Conservation (phyloP, 306 rosid genomes). For the Quercus ilex region DNA sequence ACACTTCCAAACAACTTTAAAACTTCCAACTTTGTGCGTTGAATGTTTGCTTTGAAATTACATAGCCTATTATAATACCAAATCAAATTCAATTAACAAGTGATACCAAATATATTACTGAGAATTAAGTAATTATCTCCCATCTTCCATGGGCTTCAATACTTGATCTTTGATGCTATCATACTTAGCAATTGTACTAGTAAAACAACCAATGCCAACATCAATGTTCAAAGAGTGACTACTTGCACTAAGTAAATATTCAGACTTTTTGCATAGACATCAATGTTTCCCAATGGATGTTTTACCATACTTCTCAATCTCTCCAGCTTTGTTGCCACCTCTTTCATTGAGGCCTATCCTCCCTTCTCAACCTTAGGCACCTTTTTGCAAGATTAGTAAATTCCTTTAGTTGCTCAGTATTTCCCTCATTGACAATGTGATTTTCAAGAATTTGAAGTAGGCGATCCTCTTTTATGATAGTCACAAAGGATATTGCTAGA, state of each 20-base stretch:
- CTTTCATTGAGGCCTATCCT: conserved; percentile 63
- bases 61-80: no score
- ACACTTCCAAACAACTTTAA: no score
- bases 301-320: conserved; percentile 16
- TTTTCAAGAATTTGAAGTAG: conserved; percentile 35
- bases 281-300: conserved; percentile 13
- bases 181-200: neutral
- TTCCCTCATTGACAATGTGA: conserved; percentile 1
- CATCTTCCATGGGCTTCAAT: neutral
- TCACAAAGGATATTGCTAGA: conserved; percentile 31
- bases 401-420: conserved; percentile 32
- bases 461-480: conserved; percentile 25
- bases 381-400: conserved; percentile 22
- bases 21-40: no score
- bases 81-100: no score
- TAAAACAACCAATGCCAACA: neutral
- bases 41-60: no score
- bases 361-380: conserved; percentile 38
- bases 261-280: neutral
- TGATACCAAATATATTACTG: no score
- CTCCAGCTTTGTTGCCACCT: conserved; percentile 44
- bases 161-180: neutral
- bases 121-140: neutral
- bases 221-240: neutral
- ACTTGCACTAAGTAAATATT: neutral